Evolutionary conservation across 768 basidiomycete genomes (phyloP), one percentile per base, ranked within the genome.

Genomic region (Tylopilus sp.): DNA sequence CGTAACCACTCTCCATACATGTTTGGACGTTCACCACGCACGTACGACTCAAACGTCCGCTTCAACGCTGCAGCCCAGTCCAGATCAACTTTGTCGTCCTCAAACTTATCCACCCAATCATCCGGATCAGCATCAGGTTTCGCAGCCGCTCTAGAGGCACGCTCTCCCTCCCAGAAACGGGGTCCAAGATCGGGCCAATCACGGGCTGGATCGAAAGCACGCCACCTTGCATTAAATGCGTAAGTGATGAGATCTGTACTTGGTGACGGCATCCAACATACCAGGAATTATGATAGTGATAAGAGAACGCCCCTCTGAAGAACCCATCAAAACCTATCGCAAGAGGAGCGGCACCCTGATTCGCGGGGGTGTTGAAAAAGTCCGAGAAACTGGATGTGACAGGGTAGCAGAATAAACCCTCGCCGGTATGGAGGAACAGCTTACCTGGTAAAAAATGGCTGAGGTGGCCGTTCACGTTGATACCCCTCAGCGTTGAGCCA

Each of bases 161-260:
- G 77, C 71, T 95, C 94, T 33, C 88, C 88, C 3, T 78, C 76
- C 57, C 77, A 75, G 72, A 97, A 97, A 15, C 80, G 78, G 2
- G 76, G 70, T 1, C 93, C 94, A 15, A 97, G 83, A 63, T 97
- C 95, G 2, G 95, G 93, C 76, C 81, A 95, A 71, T 95, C 91
- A 30, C 93, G 83, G 6, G 81, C 66, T 0, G 88, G 79, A 68
- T 97, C 94, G 61, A 95, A 95, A 0, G 91, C 89, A 61, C 88
- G 84, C 94, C 93, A 95, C 93, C 93, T 95, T 59, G 15, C 30
- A 12, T 22, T 17, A 42, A 33, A 38, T 10, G 44, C 26, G 42
- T 57, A 15, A 61, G 35, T 2, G 93, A n/a, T 7, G 35, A 35
- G 35, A n/a, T n/a, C 35, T 17, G n/a, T 7, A 35, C 35, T 35